Conservation (phyloP, 164 flowering plant genomes). For the Berberis thunbergii region DNA sequence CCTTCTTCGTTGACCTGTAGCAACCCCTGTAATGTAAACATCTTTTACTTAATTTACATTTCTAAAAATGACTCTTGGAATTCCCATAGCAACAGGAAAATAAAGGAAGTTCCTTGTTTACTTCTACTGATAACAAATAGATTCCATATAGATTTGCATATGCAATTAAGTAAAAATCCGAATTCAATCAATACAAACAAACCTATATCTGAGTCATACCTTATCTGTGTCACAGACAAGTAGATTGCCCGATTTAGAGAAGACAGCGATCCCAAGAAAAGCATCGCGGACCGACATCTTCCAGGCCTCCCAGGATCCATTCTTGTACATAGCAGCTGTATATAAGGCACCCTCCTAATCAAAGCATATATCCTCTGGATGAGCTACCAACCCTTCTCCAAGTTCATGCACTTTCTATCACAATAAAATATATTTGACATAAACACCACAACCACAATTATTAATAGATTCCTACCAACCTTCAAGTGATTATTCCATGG, state of each 20-base stretch:
- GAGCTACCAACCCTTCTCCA: constrained; percentile 52
- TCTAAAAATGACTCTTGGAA: too few species aligned
- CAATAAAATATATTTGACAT: too few species aligned
- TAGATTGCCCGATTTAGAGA: constrained; percentile 27
- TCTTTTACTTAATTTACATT: too few species aligned
- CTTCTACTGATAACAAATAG: too few species aligned
- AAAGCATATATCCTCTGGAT: constrained; percentile 55
- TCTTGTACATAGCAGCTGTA: constrained; percentile 43
- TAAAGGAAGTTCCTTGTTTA: too few species aligned
- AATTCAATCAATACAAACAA: too few species aligned
- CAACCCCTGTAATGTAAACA: constrained; percentile 38
- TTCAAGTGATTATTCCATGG: too few species aligned
- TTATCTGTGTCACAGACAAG: constrained; percentile 38
- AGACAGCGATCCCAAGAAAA: constrained; percentile 40
- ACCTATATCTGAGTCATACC: neutral
- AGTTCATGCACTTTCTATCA: constrained; percentile 40
- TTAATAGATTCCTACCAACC: too few species aligned
- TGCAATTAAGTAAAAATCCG: neutral
- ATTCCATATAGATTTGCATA: too few species aligned
- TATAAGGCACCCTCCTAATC: constrained; percentile 45
- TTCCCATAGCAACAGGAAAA: too few species aligned
- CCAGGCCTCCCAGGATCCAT: constrained; percentile 67
- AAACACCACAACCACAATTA: too few species aligned
- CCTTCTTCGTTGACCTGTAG: constrained; percentile 43
- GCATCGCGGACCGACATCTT: constrained; percentile 20